Conservation (phyloP, 1,284 basidiomycete genomes). For the Rhodotorula sp. region DNA sequence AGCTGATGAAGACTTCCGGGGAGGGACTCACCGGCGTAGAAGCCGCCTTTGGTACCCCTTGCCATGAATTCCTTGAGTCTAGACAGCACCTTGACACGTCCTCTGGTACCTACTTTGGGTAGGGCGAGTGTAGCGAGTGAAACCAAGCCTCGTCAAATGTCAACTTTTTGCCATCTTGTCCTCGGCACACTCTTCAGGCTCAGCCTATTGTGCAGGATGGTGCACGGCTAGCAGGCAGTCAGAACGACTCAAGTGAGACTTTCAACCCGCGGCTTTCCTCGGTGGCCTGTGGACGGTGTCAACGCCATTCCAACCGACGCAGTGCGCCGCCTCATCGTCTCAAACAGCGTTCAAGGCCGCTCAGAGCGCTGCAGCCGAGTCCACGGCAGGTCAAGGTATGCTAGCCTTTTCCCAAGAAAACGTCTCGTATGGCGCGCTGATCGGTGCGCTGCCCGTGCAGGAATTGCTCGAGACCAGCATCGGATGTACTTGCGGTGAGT, state of each 20-base stretch:
- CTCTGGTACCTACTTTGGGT: background rate
- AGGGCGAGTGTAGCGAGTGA: background rate
- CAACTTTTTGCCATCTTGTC: no score
- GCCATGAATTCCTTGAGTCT: conserved; percentile 14
- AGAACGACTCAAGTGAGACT: no score
- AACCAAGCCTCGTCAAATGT: no score
- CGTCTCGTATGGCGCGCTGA: conserved; percentile 53
- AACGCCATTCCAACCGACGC: no score
- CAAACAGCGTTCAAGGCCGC: conserved; percentile 6
- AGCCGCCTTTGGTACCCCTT: conserved; percentile 25
- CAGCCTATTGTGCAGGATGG: no score
- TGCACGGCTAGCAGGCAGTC: no score
- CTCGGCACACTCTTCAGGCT: no score
- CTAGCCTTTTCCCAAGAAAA: conserved; percentile 46
- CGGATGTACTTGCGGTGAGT: conserved; percentile 69
- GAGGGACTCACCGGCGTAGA: conserved; percentile 33
- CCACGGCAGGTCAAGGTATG: conserved; percentile 47
- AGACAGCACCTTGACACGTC: background rate
- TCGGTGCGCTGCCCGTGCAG: conserved; percentile 55
- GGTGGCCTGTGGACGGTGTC: no score
- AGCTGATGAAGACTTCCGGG: background rate
- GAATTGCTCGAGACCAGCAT: conserved; percentile 67
- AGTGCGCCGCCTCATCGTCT: no score
- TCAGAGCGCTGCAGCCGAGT: conserved; percentile 50
- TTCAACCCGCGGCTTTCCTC: no score